phyloP scores from a whole-genome alignment of 2,329 filamentous ascomycete species.

The Pseudogymnoascus sp. region DNA sequence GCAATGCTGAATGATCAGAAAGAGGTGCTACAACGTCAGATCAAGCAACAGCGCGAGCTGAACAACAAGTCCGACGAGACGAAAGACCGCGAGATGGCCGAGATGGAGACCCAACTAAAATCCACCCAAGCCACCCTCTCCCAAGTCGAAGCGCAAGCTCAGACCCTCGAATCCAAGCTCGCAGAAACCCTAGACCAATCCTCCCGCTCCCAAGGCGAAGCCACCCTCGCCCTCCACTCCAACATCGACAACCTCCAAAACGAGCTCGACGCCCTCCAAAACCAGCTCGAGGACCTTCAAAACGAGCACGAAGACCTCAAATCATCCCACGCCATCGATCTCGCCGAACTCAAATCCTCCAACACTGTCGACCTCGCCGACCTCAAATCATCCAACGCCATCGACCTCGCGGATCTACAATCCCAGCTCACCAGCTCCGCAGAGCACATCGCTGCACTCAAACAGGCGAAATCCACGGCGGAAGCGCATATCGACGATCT shows the following conservation, averaged over 20 bases:
- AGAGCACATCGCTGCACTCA: not conserved
- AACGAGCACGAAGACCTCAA: slow-evolving; percentile 20
- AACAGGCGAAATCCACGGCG: slow-evolving; percentile 3
- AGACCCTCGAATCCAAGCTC: slow-evolving; percentile 26
- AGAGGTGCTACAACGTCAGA: slow-evolving; percentile 78
- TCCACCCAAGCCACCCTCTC: slow-evolving; percentile 24
- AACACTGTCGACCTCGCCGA: slow-evolving; percentile 23
- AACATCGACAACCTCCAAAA: not conserved
- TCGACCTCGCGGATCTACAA: slow-evolving; percentile 24
- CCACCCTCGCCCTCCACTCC: not conserved
- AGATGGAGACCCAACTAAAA: slow-evolving; percentile 50
- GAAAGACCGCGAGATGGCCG: slow-evolving; percentile 55
- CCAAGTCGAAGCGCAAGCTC: slow-evolving; percentile 24
- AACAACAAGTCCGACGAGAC: slow-evolving; percentile 77
- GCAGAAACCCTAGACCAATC: slow-evolving; percentile 23
- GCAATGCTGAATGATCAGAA: slow-evolving; percentile 79
- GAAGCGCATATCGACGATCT: slow-evolving; percentile 23
- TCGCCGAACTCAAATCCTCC: slow-evolving; percentile 25
- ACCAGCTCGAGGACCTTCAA: not conserved
- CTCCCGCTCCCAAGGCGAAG: not conserved
- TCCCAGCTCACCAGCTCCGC: slow-evolving; percentile 19
- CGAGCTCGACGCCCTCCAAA: slow-evolving; percentile 21
- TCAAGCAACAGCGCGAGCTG: slow-evolving; percentile 89
- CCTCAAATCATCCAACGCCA: slow-evolving; percentile 23
- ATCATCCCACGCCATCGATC: slow-evolving; percentile 22